Base-by-base conservation (phyloP, 2,329 filamentous ascomycete genomes). In the Rhinocladiella similis region DNA sequence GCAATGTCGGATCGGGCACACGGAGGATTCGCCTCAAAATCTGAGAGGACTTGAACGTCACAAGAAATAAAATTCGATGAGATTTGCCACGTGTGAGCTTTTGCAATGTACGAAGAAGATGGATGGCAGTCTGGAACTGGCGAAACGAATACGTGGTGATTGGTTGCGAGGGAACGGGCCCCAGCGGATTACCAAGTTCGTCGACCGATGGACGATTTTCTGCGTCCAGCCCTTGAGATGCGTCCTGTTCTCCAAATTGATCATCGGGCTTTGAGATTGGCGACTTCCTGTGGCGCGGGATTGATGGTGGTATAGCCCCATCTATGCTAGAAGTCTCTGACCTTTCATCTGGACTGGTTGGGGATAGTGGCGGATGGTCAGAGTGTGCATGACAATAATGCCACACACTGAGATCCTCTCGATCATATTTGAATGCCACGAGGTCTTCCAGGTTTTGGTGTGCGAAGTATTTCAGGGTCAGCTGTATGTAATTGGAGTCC, bases 1-100 rank as follows among this genome's bases (percentile, higher is more conserved):
- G 86, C 39, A 99, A 80, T 67, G 91, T 83, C 1, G 87, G 87
- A 68, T 99, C 91, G 0, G 93, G 93, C 19, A 97, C 88, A 65
- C 94, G 93, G 14, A 99, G 84, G 5, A 89, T 87, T 72, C 96
- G 97, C 66, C 91, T 89, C 22, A 99, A 83, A 66, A 97, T 96
- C 57, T 90, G 91, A 55, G 88, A 91, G 47, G 89, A 94, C 75
- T 97, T 97, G 80, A 97, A 97, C 68, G 93, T 90, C 35, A 99
- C 92, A 50, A 99, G 85, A 48, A 97, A 82, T 13, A 99, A 80
- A 72, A 96, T 96, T 53, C 94, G 88, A 75, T 99, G 94, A 1
- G 93, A 90, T 75, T 97, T 97, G 74, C 90, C 84, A 67, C 96
- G 95, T 75, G 92, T 97, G 57, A 97, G 89, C 75, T 99, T 99